phyloP scores from a whole-genome alignment of 2,329 filamentous ascomycete species.

The Calonectria honghensis region DNA sequence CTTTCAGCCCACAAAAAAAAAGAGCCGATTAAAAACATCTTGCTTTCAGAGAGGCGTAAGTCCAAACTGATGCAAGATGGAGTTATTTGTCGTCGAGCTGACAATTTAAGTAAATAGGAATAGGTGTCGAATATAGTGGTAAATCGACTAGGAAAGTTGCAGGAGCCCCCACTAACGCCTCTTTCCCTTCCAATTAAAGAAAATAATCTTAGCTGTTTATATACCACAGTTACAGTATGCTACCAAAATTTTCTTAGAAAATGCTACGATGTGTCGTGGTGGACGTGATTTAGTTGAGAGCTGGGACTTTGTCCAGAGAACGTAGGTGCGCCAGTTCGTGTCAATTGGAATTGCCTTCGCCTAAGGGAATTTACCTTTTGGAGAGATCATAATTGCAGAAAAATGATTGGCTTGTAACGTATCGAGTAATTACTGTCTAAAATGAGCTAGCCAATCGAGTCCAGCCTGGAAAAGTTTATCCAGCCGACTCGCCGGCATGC shows the following conservation, averaged over 20 bases:
- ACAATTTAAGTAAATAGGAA: too few species aligned
- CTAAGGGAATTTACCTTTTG: not conserved
- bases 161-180: not conserved
- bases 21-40: not conserved
- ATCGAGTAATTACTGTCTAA: too few species aligned
- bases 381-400: too few species aligned
- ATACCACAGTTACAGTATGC: not conserved
- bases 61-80: not conserved
- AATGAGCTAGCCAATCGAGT: not conserved
- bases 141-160: not conserved
- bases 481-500: constrained; percentile 9
- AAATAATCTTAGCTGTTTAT: not conserved
- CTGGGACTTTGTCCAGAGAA: not conserved
- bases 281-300: not conserved
- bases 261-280: not conserved
- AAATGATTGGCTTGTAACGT: not conserved
- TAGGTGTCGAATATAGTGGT: not conserved
- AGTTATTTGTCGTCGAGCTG: too few species aligned
- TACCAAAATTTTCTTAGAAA: not conserved
- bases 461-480: constrained; percentile 32
- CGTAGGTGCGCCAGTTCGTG: not conserved
- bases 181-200: not conserved
- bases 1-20: not conserved
- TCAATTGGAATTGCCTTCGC: not conserved
- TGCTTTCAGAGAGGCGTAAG: not conserved